Conservation (phyloP, 2,329 filamentous ascomycete species). For the Ceratocystis colombiana region DNA sequence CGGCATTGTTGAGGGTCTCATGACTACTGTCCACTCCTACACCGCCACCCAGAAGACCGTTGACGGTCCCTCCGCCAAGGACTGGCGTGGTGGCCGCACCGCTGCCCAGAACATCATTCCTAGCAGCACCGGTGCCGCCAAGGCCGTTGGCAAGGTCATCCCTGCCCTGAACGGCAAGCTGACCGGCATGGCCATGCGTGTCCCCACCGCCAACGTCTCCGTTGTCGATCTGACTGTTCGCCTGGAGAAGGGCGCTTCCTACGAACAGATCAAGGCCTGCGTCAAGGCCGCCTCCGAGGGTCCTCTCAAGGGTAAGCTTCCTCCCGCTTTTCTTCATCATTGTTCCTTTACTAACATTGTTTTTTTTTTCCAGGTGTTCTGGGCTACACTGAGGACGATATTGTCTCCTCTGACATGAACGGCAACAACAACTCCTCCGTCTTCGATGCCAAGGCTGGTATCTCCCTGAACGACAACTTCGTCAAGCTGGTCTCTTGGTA, state of each 20-base stretch:
- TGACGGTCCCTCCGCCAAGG: slow-evolving; percentile 93
- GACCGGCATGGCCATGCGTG: slow-evolving; percentile 99
- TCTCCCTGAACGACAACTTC: slow-evolving; percentile 96
- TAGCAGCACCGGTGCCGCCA: slow-evolving; percentile 96
- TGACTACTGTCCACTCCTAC: slow-evolving; percentile 99
- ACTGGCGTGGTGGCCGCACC: slow-evolving; percentile 98
- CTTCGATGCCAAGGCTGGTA: slow-evolving; percentile 99
- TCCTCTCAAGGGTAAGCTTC: slow-evolving; percentile 65
- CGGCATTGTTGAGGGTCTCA: slow-evolving; percentile 94
- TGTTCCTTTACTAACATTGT: slow-evolving; percentile 25
- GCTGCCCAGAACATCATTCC: slow-evolving; percentile 99
- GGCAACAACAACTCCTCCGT: slow-evolving; percentile 91
- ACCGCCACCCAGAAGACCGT: slow-evolving; percentile 99
- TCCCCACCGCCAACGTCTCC: slow-evolving; percentile 96
- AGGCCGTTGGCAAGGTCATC: slow-evolving; percentile 99
- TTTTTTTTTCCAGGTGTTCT: slow-evolving; percentile 55
- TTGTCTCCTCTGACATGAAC: slow-evolving; percentile 90
- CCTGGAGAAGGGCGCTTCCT: slow-evolving; percentile 77
- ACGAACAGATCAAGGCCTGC: slow-evolving; percentile 86
- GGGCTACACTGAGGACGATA: slow-evolving; percentile 90
- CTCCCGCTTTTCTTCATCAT: not conserved
- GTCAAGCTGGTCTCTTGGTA: slow-evolving; percentile 98
- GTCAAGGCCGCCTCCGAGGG: slow-evolving; percentile 81
- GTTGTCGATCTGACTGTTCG: slow-evolving; percentile 95
- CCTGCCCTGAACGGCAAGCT: slow-evolving; percentile 97